A percentile compares a stretch with the other conserved stretches of the same genome.
Conservation (phyloP, 345 rosid species). For the Acer yangbiense region DNA sequence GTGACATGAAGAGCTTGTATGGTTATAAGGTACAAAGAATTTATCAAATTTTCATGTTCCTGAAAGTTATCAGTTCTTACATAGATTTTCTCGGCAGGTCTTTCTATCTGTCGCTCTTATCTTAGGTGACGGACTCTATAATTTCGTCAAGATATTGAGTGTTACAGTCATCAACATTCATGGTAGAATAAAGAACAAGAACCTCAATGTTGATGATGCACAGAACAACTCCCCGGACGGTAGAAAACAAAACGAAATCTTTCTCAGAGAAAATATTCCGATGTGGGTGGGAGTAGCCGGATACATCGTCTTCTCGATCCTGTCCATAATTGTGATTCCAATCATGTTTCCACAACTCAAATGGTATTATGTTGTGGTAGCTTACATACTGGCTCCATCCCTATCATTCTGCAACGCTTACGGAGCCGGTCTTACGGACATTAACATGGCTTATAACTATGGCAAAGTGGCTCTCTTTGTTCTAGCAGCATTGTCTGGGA, state of each 20-base stretch:
- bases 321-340: constrained; percentile 68
- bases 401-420: constrained; percentile 93
- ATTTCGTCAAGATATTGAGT: constrained; percentile 63
- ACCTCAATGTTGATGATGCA: constrained; percentile 22
- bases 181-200: constrained; percentile 48
- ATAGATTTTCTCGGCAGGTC: constrained; percentile 40
- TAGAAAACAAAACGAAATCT: constrained; percentile 59
- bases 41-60: neutral
- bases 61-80: neutral
- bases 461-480: constrained; percentile 89
- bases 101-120: constrained; percentile 82
- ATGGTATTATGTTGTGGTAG: constrained; percentile 78
- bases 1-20: constrained; percentile 80
- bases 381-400: constrained; percentile 87
- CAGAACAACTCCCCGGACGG: constrained; percentile 32
- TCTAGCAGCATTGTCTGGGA: constrained; percentile 75
- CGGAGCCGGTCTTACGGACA: constrained; percentile 94
- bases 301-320: constrained; percentile 51
- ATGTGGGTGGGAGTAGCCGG: constrained; percentile 70
- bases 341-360: constrained; percentile 88
- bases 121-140: constrained; percentile 94
- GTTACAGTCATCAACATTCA: constrained; percentile 53
- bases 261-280: constrained; percentile 74
- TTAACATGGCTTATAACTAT: constrained; percentile 97
- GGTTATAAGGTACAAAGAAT: constrained; percentile 72